Evolutionary conservation across 805 yeast species (phyloP), one percentile per base, ranked within the genome.

Genomic region (Candida maesae): DNA sequence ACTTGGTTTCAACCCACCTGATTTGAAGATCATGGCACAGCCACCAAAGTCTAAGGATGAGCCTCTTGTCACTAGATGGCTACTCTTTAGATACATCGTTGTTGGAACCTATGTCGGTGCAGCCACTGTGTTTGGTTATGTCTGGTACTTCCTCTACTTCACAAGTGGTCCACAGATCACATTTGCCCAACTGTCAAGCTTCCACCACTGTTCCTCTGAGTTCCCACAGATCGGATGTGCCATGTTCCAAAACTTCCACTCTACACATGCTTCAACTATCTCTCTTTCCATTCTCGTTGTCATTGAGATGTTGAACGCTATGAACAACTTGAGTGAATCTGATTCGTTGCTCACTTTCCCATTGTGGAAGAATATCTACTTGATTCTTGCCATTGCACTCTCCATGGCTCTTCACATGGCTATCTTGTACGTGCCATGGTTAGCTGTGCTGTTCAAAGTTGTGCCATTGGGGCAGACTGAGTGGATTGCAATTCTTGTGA

Each of bases 1-100:
- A 0, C 64, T 76, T 47, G 79, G 80, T 10, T 66, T 66, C 55
- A 67, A 66, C 40, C 71, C 71, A 4, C 67, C 71, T 8, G 70
- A 66, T 38, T 45, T 55, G 37, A 63, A 58, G 28, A 62, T 61
- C 41, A 66, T 66, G 71, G 46, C 51, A 3, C 54, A 66, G 27
- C 59, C 58, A n/a, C 71, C 71, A 16, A 60, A 66, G 28, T 56
- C 65, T 1, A 55, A 55, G 20, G 58, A 64, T 35, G 71, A 66
- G 37, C 68, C 70, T 2, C 39, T 66, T 24, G 67, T 66, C 10
- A 58, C 64, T 41, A 45, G 56, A 3, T 65, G 71, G 69, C 50
- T 66, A 33, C 54, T 66, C 28, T 55, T 66, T 41, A 48, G 71
- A 47, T 66, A 66, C 42, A 53, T 66, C 47, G 56, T 66, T 30